A percentile compares a stretch with the other conserved stretches of the same genome.
Conservation (phyloP, 148 eudicot species). For the Fallopia convolvulus region DNA sequence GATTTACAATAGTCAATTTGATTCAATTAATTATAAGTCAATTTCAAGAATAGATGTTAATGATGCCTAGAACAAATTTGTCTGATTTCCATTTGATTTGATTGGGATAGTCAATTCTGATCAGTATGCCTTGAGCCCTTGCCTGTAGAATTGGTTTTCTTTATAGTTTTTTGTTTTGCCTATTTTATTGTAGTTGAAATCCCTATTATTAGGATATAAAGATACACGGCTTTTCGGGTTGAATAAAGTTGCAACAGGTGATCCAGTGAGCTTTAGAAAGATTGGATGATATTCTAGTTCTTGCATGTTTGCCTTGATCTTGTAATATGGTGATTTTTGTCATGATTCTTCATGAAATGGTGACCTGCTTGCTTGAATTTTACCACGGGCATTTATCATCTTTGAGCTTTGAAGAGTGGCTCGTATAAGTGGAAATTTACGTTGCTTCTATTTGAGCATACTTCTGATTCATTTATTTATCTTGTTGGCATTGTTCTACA, state of each 20-base stretch:
- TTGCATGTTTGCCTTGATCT: slow-evolving; percentile 4
- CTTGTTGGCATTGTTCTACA: slow-evolving; percentile 23
- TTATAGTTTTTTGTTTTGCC: not conserved
- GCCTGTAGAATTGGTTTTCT: not conserved
- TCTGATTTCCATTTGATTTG: not conserved
- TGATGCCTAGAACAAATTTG: not conserved
- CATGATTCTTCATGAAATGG: not conserved
- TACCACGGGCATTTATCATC: not conserved
- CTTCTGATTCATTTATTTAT: slow-evolving; percentile 5
- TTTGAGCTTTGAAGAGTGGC: not conserved
- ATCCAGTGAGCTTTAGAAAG: not conserved
- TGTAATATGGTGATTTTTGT: not conserved
- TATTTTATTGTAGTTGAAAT: not conserved
- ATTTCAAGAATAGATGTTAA: not conserved
- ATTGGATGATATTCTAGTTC: slow-evolving; percentile 1
- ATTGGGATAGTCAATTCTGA: not conserved
- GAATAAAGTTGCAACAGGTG: not conserved
- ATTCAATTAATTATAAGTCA: not conserved
- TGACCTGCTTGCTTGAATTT: not conserved
- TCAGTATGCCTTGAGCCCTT: not conserved
- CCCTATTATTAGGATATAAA: not conserved
- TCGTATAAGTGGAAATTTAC: not conserved
- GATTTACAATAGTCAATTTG: too few relatives aligned
- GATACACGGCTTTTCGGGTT: not conserved
- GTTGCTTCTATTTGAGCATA: not conserved